Evolutionary conservation across 371 early-diverging fungal species (phyloP).

Genomic region (Rhizopus sp.): DNA sequence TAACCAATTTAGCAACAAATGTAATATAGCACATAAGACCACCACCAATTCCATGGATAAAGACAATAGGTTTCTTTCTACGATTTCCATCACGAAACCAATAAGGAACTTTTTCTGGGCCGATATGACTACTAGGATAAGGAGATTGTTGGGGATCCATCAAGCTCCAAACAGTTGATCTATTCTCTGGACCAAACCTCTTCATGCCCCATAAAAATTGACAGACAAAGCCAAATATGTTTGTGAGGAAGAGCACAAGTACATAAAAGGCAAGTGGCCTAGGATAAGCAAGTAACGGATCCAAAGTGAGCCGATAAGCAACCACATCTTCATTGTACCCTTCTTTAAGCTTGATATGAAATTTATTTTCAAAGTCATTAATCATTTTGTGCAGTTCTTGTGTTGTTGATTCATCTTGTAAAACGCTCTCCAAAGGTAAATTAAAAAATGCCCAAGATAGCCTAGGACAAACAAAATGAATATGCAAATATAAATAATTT

Average conservation of each 20-base stretch:
- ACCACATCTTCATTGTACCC: slow-evolving; percentile 62
- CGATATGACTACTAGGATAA: slow-evolving; percentile 1
- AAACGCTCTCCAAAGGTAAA: slow-evolving; percentile 41
- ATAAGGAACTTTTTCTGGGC: slow-evolving; percentile 45
- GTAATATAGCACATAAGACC: slow-evolving; percentile 63
- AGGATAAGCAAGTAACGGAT: slow-evolving; percentile 67
- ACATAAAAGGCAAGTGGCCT: slow-evolving; percentile 68
- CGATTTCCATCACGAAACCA: slow-evolving; percentile 52
- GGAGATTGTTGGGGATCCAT: slow-evolving; percentile 28
- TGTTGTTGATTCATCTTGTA: slow-evolving; percentile 30
- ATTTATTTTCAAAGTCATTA: slow-evolving; percentile 42
- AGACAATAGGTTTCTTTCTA: slow-evolving; percentile 62
- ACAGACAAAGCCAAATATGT: slow-evolving; percentile 18
- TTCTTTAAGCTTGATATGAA: slow-evolving; percentile 43
- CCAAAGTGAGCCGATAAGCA: slow-evolving; percentile 60
- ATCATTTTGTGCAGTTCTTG: slow-evolving; percentile 53
- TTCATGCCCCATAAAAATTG: slow-evolving; percentile 38
- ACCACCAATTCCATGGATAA: slow-evolving; percentile 75
- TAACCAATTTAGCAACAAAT: slow-evolving; percentile 46
- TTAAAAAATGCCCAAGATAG: slow-evolving; percentile 60
- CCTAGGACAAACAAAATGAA: slow-evolving; percentile 31
- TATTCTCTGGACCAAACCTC: slow-evolving; percentile 39
- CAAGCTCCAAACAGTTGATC: slow-evolving; percentile 31
- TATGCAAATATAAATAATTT: neutral
- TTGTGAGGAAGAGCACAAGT: slow-evolving; percentile 29